Conservation (phyloP, 1,284 basidiomycete species). For the Rhodotorula sp. region DNA sequence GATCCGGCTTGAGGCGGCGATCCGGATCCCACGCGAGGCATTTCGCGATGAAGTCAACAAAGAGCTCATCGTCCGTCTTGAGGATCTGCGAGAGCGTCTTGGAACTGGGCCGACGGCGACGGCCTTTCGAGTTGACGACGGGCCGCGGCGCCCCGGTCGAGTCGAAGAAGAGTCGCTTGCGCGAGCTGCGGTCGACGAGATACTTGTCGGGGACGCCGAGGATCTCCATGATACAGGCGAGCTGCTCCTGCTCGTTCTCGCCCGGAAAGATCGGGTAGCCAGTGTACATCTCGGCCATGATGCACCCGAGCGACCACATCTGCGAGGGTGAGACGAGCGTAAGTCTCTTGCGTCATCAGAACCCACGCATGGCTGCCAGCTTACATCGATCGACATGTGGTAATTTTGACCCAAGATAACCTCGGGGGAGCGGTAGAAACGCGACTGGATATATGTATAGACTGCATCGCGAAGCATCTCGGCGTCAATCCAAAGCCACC, state of each 20-base stretch:
- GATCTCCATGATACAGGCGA: conserved; percentile 99
- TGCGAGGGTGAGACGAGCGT: neutral
- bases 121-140: conserved; percentile 94
- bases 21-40: conserved; percentile 99
- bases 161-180: conserved; percentile 95
- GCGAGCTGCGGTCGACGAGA: conserved; percentile 86
- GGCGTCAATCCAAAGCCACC: neutral
- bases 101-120: conserved; percentile 81
- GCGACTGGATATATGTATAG: conserved; percentile 95
- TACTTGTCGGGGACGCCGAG: conserved; percentile 93
- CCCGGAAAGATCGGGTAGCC: conserved; percentile 98
- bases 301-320: conserved; percentile 9
- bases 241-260: conserved; percentile 98
- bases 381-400: conserved; percentile 61
- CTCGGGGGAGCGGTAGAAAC: conserved; percentile 94
- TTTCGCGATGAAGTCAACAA: conserved; percentile 82
- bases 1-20: conserved; percentile 87
- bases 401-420: conserved; percentile 92
- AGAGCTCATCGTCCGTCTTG: conserved; percentile 81
- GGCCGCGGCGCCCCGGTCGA: conserved; percentile 86
- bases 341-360: too few species aligned
- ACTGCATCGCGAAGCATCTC: conserved; percentile 56
- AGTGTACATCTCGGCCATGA: conserved; percentile 60
- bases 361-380: neutral
- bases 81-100: conserved; percentile 86